Evolutionary conservation across 2,329 filamentous ascomycete genomes (phyloP), one percentile per base, ranked within the genome.

Genomic region (Cordyceps pruinosa): DNA sequence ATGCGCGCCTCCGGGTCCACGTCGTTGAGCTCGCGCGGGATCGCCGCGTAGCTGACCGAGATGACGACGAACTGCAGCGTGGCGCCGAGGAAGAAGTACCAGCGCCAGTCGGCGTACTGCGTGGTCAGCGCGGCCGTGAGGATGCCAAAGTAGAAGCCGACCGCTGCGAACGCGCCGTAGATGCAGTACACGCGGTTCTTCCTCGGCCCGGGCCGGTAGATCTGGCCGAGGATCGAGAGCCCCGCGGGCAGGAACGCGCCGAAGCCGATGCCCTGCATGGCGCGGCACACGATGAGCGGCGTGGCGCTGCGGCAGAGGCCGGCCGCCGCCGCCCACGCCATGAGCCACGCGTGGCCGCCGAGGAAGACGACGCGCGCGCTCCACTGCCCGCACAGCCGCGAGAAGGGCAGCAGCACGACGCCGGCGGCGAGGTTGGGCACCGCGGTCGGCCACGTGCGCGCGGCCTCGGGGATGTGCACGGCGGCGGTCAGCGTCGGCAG

Each of bases 231-330:
- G 7, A 90, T 75, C 80, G 86, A 87, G 57, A 91, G 79, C 1
- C 86, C 82, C 0, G 85, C 83, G 0, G 88, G 87, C 12, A 91
- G 70, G 60, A 86, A 87, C 0, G 86, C 85, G 3, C 86, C 85
- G 4, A 85, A 79, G 0, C 85, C 87, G 13, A 90, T 69, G 0
- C 87, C 87, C 68, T 88, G 85, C 41, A 89, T 70, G 2, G 86
- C 86, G 57, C 87, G 83, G 66, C 82, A 85, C 41, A 86, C 72
- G 61, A 87, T 83, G 61, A 89, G 73, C 81, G 88, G 86, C 23
- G 82, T 66, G 59, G 83, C 78, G 66, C 79, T 83, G 46, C 75
- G 72, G 46, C 82, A 83, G 68, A 89, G 86, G 1, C 86, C 86
- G 10, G 78, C 81, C 47, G 88, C 73, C 49, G 89, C 70, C 6